Evolutionary conservation across 805 yeast species (phyloP).

Genomic region (Nakazawaea ishiwadae): DNA sequence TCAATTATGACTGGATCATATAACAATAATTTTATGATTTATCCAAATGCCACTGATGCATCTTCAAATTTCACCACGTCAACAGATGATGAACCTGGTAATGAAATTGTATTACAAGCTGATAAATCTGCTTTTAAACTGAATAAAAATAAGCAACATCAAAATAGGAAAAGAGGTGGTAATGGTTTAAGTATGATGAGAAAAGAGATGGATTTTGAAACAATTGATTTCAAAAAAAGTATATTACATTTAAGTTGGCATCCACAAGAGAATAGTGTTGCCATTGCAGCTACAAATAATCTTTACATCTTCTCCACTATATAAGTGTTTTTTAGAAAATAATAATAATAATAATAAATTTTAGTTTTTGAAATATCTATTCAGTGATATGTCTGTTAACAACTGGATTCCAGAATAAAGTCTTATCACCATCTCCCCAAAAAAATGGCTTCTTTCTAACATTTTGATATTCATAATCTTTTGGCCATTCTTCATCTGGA

Average conservation of each 20-base stretch:
- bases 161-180: slow-evolving; percentile 34
- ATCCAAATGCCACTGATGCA: slow-evolving; percentile 69
- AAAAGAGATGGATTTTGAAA: slow-evolving; percentile 66
- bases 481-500: slow-evolving; percentile 90
- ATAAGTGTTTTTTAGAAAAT: slow-evolving; percentile 30
- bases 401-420: slow-evolving; percentile 92
- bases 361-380: no score
- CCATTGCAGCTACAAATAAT: slow-evolving; percentile 97
- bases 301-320: slow-evolving; percentile 78
- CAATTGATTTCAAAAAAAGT: slow-evolving; percentile 90
- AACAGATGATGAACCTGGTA: slow-evolving; percentile 22
- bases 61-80: slow-evolving; percentile 6
- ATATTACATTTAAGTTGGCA: slow-evolving; percentile 98
- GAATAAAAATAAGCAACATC: slow-evolving; percentile 40
- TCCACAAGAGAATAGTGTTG: slow-evolving; percentile 93
- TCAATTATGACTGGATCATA: slow-evolving; percentile 96
- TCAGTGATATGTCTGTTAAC: slow-evolving; percentile 76
- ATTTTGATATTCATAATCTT: slow-evolving; percentile 87
- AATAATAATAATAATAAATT: no score
- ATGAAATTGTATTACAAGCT: slow-evolving; percentile 88
- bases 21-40: slow-evolving; percentile 94
- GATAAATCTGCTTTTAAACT: slow-evolving; percentile 94
- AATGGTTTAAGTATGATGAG: slow-evolving; percentile 35
- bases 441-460: slow-evolving; percentile 82
- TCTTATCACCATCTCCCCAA: slow-evolving; percentile 99